A percentile compares a stretch with the other conserved stretches of the same genome.
These are phyloP conservation scores for Trichoderma sp. DNA, from an alignment of 2,329 filamentous ascomycete genomes.

Conservation along the genomic window DNA sequence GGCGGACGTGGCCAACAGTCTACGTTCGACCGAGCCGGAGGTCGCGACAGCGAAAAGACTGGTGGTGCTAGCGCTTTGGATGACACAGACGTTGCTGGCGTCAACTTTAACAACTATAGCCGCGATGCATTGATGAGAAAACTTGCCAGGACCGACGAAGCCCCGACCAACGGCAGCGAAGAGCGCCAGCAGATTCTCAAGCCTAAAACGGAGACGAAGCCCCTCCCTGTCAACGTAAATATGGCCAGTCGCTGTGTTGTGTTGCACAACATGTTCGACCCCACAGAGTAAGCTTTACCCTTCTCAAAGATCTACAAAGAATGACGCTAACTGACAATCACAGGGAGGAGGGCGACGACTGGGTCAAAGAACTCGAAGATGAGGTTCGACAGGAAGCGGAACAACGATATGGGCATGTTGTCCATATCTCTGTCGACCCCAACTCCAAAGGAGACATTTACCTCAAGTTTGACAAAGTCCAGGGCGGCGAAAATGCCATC, in stretches of 20 bases:
- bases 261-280: slow-evolving; percentile 93
- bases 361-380: slow-evolving; percentile 92
- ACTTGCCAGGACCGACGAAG: slow-evolving; percentile 92
- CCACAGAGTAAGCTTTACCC: slow-evolving; percentile 72
- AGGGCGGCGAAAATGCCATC: slow-evolving; percentile 95
- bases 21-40: slow-evolving; percentile 88
- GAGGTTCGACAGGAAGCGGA: slow-evolving; percentile 93
- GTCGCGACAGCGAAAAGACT: slow-evolving; percentile 85
- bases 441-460: slow-evolving; percentile 97
- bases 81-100: slow-evolving; percentile 95
- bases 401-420: slow-evolving; percentile 93
- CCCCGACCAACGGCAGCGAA: slow-evolving; percentile 64
- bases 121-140: slow-evolving; percentile 98
- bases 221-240: slow-evolving; percentile 82
- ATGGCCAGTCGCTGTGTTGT: slow-evolving; percentile 93
- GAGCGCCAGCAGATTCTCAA: slow-evolving; percentile 71
- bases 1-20: slow-evolving; percentile 86
- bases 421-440: slow-evolving; percentile 93
- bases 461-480: slow-evolving; percentile 95
- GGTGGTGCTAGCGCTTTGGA: slow-evolving; percentile 93
- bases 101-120: slow-evolving; percentile 99
- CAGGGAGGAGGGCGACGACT: slow-evolving; percentile 83
- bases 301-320: background rate
- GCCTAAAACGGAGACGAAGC: slow-evolving; percentile 77
- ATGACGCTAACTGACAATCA: slow-evolving; percentile 41